phyloP scores from a whole-genome alignment of 257 asterid species.

The Oldenlandia corymbosa region DNA sequence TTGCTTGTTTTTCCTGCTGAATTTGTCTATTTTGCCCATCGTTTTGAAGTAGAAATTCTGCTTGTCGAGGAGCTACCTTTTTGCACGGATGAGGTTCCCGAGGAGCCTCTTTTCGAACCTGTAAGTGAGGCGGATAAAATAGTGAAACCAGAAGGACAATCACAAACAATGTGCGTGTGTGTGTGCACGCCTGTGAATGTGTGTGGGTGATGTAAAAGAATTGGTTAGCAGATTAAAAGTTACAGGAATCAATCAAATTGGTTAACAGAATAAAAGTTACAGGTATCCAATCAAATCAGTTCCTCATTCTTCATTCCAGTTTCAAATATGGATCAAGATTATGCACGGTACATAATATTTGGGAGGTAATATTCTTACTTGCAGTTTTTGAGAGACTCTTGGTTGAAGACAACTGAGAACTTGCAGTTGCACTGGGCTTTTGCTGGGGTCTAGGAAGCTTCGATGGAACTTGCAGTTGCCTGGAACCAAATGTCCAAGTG shows the following conservation, averaged over 20 bases:
- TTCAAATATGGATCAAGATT: conserved; percentile 2
- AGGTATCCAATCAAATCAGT: neutral
- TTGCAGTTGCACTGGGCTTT: conserved; percentile 52
- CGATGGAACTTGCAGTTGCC: conserved; percentile 40
- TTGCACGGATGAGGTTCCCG: conserved; percentile 37
- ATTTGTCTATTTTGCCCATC: conserved; percentile 40
- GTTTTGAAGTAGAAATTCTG: conserved; percentile 36
- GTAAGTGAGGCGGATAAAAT: conserved; percentile 14
- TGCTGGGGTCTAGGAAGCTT: conserved; percentile 61
- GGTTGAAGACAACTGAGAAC: conserved; percentile 41
- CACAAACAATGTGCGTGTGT: neutral
- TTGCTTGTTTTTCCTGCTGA: conserved; percentile 3
- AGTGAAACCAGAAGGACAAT: conserved; percentile 1
- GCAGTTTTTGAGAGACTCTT: conserved; percentile 58
- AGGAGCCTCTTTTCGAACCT: conserved; percentile 49
- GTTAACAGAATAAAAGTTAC: neutral
- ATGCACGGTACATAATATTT: neutral
- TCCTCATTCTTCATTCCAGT: neutral
- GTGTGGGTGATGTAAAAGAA: no score
- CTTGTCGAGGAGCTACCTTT: conserved; percentile 18
- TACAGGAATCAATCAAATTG: neutral
- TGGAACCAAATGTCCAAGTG: conserved; percentile 13
- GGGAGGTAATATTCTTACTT: conserved; percentile 34
- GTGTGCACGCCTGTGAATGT: no score
- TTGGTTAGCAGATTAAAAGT: no score